Base-by-base conservation (phyloP, 495 filamentous ascomycete genomes). In the Friedmanniomyces endolithicus region DNA sequence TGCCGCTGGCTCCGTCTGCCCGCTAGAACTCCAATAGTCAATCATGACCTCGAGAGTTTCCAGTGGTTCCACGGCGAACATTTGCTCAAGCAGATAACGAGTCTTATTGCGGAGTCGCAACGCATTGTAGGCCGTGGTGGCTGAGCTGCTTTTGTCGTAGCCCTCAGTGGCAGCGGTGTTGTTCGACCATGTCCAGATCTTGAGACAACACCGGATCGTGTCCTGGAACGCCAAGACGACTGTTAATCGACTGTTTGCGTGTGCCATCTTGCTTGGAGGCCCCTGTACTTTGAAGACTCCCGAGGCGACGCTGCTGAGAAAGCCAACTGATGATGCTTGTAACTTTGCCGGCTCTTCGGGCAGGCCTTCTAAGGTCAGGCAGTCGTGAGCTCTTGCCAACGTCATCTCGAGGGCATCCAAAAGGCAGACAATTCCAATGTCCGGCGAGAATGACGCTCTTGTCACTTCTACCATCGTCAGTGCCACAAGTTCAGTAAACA, bases 161-260 rank as follows among this genome's bases (percentile, higher is more conserved):
- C 65, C 61, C 16, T 69, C 77, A 43, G 76, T 78, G 48, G 71
- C 70, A 31, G 81, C 78, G 55, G 81, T 77, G 20, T 41, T 44
- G 52, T 76, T 78, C 9, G 84, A 86, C 92, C 92, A 99, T 2
- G 87, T 86, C 94, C 92, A 99, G 25, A 99, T 90, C 4, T 75
- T 80, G 66, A 95, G 94, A 67, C 88, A 94, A 25, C 92, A 83
- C 33, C 85, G 81, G 53, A 95, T 86, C 12, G 88, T 87, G 67
- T 99, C 92, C 68, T 97, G 90, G 68, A 99, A 95, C 29, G 89
- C 90, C n/a, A 99, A 75, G 11, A 96, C 70, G 19, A 99, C 92
- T 0, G 90, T 96, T 23, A 99, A 75, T 37, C 90, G 75, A 58
- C 90, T 90, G 63, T 97, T 99, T n/a, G 88, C 89, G 14, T 86